Percentiles rank a stretch among this genome's conserved stretches.
These are phyloP conservation scores for Mallotus japonicus DNA, from an alignment of 441 rosid genomes.

Conservation along the genomic window DNA sequence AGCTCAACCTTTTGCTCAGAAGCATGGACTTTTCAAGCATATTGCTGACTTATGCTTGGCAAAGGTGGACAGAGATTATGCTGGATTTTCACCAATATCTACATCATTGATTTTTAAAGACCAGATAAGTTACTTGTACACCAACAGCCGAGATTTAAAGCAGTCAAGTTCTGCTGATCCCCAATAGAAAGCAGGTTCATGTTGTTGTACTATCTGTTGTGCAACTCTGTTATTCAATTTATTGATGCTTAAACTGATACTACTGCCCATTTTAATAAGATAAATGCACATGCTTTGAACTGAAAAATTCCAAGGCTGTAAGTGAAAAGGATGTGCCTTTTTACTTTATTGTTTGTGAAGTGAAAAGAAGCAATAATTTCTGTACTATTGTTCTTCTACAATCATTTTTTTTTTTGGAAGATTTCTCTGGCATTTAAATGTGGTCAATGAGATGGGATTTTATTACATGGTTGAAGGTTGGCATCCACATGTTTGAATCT, in stretches of 20 bases:
- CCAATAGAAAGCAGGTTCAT: conserved; percentile 5
- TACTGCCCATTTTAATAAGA: background rate
- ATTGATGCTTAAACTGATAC: conserved; percentile 7
- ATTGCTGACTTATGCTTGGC: conserved; percentile 48
- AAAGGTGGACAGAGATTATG: conserved; percentile 47
- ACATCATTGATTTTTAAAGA: conserved; percentile 34
- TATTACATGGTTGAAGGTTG: background rate
- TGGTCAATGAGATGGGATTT: background rate
- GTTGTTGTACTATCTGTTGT: conserved; percentile 2
- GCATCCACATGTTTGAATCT: background rate
- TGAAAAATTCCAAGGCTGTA: background rate
- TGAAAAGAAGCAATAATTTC: too few species aligned
- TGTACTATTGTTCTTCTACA: too few species aligned
- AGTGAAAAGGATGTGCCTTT: background rate
- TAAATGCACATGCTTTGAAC: background rate
- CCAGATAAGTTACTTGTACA: conserved; percentile 44
- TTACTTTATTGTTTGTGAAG: background rate
- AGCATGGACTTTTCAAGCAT: conserved; percentile 47
- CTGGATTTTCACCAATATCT: conserved; percentile 49
- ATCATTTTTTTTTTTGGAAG: background rate
- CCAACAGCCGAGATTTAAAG: conserved; percentile 40
- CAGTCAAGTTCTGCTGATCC: conserved; percentile 23
- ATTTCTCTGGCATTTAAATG: background rate
- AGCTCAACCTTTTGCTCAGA: conserved; percentile 58
- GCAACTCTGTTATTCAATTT: conserved; percentile 13